A percentile compares a stretch with the other conserved stretches of the same genome.
Conservation (phyloP, 805 yeast species). For the Saccharomycopsis olivae region DNA sequence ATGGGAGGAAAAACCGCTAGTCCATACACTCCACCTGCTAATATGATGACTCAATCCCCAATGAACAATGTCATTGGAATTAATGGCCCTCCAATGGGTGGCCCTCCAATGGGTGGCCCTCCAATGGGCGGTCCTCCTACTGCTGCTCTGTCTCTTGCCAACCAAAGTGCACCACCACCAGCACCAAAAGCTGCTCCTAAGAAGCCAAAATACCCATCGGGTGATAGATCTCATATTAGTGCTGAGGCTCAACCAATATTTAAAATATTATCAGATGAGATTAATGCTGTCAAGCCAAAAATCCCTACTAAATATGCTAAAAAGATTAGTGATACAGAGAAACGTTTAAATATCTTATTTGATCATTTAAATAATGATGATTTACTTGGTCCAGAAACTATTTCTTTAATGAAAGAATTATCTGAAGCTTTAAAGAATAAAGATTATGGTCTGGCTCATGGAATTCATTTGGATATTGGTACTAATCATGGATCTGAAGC, state of each 20-base stretch:
- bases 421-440: conserved; percentile 38
- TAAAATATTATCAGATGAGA: conserved; percentile 41
- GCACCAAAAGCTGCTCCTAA: conserved; percentile 17
- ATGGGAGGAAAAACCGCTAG: not conserved
- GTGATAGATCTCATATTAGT: conserved; percentile 63
- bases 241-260: conserved; percentile 47
- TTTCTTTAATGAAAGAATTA: conserved; percentile 41
- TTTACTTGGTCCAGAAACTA: conserved; percentile 45
- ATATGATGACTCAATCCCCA: not conserved
- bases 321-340: conserved; percentile 73
- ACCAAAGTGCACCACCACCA: conserved; percentile 23
- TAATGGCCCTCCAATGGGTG: conserved; percentile 2
- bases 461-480: conserved; percentile 46
- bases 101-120: conserved; percentile 7
- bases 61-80: conserved; percentile 3
- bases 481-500: conserved; percentile 59
- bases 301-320: conserved; percentile 65
- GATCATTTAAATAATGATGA: conserved; percentile 71
- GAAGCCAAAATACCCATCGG: conserved; percentile 36
- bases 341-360: conserved; percentile 65
- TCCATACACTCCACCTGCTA: not conserved
- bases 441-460: conserved; percentile 51
- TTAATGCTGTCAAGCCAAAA: conserved; percentile 55
- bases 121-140: conserved; percentile 13
- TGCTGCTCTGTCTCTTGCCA: conserved; percentile 21